phyloP scores from a whole-genome alignment of 192 early-diverging fungal genomes.

The Thamnidium elegans region DNA sequence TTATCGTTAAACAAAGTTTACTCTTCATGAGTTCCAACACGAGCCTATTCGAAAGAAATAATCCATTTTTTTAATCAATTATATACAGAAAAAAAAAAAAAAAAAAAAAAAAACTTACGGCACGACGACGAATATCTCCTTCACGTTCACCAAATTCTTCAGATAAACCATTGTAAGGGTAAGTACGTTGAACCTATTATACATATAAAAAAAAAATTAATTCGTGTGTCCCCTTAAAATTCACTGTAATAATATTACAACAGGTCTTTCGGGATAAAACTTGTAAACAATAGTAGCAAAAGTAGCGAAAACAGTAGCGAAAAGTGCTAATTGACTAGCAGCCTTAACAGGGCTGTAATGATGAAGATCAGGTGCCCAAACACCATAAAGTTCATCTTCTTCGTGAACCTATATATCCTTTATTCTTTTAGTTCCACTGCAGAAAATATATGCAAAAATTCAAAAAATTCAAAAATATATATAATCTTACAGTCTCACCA shows the following conservation, averaged over 20 bases:
- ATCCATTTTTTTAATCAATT: too few relatives aligned
- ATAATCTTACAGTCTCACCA: constrained; percentile 57
- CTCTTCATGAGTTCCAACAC: constrained; percentile 9
- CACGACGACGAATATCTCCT: constrained; percentile 29
- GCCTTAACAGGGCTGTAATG: constrained; percentile 57
- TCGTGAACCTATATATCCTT: constrained; percentile 47
- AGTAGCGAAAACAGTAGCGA: constrained; percentile 49
- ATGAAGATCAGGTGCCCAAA: constrained; percentile 68
- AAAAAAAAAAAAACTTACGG: constrained; percentile 27
- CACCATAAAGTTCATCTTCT: constrained; percentile 67
- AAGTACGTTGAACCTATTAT: constrained; percentile 49
- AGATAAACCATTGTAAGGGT: constrained; percentile 66
- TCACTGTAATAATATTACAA: constrained; percentile 32
- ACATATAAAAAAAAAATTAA: constrained; percentile 1
- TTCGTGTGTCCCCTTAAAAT: neutral
- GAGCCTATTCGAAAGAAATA: neutral
- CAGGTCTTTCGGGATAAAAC: constrained; percentile 53
- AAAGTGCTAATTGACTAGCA: constrained; percentile 49
- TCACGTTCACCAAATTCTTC: constrained; percentile 57
- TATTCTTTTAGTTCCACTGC: neutral
- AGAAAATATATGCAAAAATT: too few relatives aligned
- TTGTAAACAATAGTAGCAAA: constrained; percentile 54
- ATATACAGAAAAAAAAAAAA: neutral
- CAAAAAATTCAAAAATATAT: too few relatives aligned
- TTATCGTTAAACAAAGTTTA: neutral